Conservation (phyloP, 2,329 filamentous ascomycete genomes). For the Hymenoscyphus repandus region DNA sequence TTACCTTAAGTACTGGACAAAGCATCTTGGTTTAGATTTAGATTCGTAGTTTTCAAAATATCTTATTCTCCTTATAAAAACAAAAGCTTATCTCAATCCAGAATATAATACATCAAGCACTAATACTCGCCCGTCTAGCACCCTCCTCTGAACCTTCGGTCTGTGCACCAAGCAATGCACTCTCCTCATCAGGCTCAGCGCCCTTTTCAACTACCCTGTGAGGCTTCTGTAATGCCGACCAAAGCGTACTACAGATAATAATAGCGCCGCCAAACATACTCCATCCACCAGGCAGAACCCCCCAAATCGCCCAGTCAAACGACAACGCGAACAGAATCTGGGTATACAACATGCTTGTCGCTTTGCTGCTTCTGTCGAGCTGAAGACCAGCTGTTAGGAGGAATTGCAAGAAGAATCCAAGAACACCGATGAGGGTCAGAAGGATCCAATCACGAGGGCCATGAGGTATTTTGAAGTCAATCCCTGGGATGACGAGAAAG, state of each 20-base stretch:
- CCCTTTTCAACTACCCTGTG: neutral
- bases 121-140: conserved; percentile 17
- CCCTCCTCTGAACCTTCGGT: conserved; percentile 14
- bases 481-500: conserved; percentile 39
- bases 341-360: conserved; percentile 61
- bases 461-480: conserved; percentile 41
- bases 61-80: too few species aligned
- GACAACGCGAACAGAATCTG: conserved; percentile 60
- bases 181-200: conserved; percentile 25
- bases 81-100: too few species aligned
- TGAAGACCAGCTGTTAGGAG: conserved; percentile 72
- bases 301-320: conserved; percentile 30
- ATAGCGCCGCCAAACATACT: conserved; percentile 27
- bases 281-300: conserved; percentile 26
- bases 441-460: conserved; percentile 51
- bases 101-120: neutral
- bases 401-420: conserved; percentile 82
- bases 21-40: too few species aligned
- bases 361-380: conserved; percentile 30
- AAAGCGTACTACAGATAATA: conserved; percentile 28
- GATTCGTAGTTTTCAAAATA: too few species aligned
- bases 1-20: too few species aligned
- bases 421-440: conserved; percentile 62
- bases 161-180: conserved; percentile 21
- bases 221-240: conserved; percentile 26